Conservation (phyloP, 2,329 filamentous ascomycete genomes). For the Aspergillus terreus region DNA sequence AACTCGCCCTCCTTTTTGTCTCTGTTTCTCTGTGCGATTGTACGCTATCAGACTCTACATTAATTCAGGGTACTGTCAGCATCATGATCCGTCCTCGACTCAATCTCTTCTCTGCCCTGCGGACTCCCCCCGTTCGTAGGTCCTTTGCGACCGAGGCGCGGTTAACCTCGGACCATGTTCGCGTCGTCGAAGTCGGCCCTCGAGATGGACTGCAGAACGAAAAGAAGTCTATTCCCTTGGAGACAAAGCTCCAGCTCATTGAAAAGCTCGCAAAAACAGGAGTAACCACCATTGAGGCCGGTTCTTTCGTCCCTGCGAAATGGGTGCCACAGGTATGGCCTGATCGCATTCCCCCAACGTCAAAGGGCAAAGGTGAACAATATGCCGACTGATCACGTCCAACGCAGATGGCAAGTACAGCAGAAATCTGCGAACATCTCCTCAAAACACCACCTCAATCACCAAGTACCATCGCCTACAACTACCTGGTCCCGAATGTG, state of each 20-base stretch:
- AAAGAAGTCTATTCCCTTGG: constrained; percentile 45
- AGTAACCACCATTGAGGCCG: constrained; percentile 49
- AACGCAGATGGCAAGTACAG: constrained; percentile 60
- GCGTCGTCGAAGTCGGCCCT: constrained; percentile 53
- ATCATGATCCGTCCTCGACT: constrained; percentile 27
- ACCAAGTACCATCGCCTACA: constrained; percentile 55
- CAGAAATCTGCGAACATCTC: constrained; percentile 56
- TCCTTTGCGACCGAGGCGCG: constrained; percentile 38
- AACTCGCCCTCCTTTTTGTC: not conserved
- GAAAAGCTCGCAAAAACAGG: constrained; percentile 45
- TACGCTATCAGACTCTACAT: not conserved
- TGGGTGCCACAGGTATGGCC: constrained; percentile 50
- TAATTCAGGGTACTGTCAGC: not conserved
- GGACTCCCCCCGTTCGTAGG: constrained; percentile 20
- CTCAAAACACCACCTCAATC: constrained; percentile 50
- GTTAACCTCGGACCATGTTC: constrained; percentile 46
- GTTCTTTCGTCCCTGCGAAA: constrained; percentile 53
- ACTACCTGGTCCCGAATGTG: constrained; percentile 63
- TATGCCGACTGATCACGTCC: not conserved
- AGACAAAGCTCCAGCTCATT: constrained; percentile 50
- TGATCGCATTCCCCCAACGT: not conserved
- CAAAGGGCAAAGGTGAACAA: not conserved
- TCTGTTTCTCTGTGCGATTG: not conserved
- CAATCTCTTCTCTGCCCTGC: constrained; percentile 27
- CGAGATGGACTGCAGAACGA: constrained; percentile 54